phyloP scores from a whole-genome alignment of 192 early-diverging fungal genomes.

The Entomortierella lignicola region DNA sequence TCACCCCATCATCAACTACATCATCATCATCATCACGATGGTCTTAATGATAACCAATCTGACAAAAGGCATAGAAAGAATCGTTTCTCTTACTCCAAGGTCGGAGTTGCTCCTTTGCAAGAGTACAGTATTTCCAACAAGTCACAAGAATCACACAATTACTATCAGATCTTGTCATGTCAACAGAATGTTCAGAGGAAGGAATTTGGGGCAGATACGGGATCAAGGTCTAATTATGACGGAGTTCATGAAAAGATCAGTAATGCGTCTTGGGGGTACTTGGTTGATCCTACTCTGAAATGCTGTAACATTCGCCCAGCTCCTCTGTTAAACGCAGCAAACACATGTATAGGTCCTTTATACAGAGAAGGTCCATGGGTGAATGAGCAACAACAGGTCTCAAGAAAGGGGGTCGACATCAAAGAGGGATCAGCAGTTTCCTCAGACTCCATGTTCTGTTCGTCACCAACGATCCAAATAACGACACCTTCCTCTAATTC shows the following conservation, averaged over 20 bases:
- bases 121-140: not conserved
- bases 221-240: not conserved
- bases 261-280: constrained; percentile 16
- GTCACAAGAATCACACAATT: not conserved
- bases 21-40: constrained; percentile 13
- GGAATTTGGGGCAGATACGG: not conserved
- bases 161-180: no score
- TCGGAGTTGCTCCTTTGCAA: not conserved
- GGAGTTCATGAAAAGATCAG: not conserved
- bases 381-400: not conserved
- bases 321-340: not conserved
- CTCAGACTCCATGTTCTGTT: no score
- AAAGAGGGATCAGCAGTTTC: no score
- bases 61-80: constrained; percentile 11
- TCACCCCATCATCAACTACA: constrained; percentile 7
- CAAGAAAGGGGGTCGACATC: no score
- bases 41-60: not conserved
- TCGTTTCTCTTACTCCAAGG: constrained; percentile 40
- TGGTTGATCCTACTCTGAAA: constrained; percentile 25
- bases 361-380: not conserved
- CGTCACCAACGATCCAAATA: no score
- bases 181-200: not conserved
- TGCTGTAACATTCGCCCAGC: constrained; percentile 19
- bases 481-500: no score
- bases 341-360: not conserved